These are phyloP conservation scores for Fusarium torulosum DNA, from an alignment of 2,329 filamentous ascomycete species.

Conservation along the genomic window DNA sequence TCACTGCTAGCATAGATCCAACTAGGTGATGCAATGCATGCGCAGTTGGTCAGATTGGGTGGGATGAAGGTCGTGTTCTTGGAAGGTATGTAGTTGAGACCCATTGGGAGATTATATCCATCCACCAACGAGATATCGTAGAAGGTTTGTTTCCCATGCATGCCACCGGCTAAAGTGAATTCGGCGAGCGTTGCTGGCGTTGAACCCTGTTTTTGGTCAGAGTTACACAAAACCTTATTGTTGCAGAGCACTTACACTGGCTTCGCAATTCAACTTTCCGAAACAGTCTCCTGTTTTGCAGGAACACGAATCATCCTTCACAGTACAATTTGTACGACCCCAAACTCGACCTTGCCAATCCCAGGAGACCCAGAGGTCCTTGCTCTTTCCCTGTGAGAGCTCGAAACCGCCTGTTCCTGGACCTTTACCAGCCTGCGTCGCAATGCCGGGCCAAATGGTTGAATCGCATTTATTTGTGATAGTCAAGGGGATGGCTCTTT, in stretches of 20 bases:
- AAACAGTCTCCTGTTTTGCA: conserved; percentile 84
- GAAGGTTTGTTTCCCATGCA: conserved; percentile 73
- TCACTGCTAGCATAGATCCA: conserved; percentile 67
- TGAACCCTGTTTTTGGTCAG: conserved; percentile 66
- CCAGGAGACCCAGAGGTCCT: conserved; percentile 72
- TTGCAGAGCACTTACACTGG: conserved; percentile 67
- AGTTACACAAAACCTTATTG: neutral
- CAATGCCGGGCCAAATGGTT: conserved; percentile 81
- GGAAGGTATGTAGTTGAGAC: conserved; percentile 70
- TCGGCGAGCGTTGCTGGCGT: conserved; percentile 83
- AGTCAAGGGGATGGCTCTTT: conserved; percentile 66
- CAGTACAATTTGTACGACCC: conserved; percentile 87
- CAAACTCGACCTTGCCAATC: conserved; percentile 87
- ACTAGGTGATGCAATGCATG: conserved; percentile 79
- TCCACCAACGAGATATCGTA: conserved; percentile 90
- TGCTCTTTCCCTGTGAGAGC: conserved; percentile 69
- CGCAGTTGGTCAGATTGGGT: conserved; percentile 80
- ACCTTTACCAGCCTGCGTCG: conserved; percentile 77
- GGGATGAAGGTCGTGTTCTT: conserved; percentile 75
- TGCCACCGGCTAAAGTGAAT: conserved; percentile 79
- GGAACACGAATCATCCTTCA: conserved; percentile 74
- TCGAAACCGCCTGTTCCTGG: conserved; percentile 77
- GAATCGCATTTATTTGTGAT: conserved; percentile 79
- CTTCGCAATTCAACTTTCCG: conserved; percentile 75
- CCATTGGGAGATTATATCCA: conserved; percentile 83